Base-by-base conservation (phyloP, 2,329 filamentous ascomycete species). In the Microthyrium microscopicum region DNA sequence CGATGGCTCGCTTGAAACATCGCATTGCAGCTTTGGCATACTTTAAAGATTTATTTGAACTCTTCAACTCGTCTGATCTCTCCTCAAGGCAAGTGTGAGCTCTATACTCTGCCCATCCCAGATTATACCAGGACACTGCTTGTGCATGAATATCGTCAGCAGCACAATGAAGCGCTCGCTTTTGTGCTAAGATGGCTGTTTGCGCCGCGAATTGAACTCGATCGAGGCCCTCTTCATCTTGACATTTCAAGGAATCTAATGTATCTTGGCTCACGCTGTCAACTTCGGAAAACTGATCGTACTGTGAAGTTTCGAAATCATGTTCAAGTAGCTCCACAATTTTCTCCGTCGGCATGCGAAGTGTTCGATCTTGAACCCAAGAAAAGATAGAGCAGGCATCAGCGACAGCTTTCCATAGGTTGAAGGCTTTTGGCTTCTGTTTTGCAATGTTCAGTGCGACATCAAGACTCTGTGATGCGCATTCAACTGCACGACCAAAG, bases 51-150 rank as follows among this genome's bases (percentile, higher is more conserved):
- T 60, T 18, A 40, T 39, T 25, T 6, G 33, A 29, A 9, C 17
- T 18, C 24, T 41, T 42, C 13, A 42, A 35, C 4, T 41, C 42
- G n/a, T 37, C 31, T 7, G 13, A 9, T 4, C 44, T 32, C 2
- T 41, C 31, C 22, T 66, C 67, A 15, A 82, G 60, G 46, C 73
- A 81, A 8, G 64, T 59, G 48, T 91, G 81, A 1, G 84, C 80
- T 28, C 77, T 71, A 49, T 89, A 73, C 52, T 98, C 89, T 1
- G 82, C 80, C 81, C 85, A 95, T 26, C 89, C 89, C 13, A 98
- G 62, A 47, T 98, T 98, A 56, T 93, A 98, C 67, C 87, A 89
- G 0, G 85, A 82, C n/a, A 95, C 81, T 2, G 89, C 82, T 54
- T 91, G 85, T 3, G 87, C 85, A 51, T 94, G 81, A 5, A 71